A percentile compares a stretch with the other conserved stretches of the same genome.
Evolutionary conservation across 805 yeast species (phyloP).

Genomic region (Spencermartinsiella europaea): DNA sequence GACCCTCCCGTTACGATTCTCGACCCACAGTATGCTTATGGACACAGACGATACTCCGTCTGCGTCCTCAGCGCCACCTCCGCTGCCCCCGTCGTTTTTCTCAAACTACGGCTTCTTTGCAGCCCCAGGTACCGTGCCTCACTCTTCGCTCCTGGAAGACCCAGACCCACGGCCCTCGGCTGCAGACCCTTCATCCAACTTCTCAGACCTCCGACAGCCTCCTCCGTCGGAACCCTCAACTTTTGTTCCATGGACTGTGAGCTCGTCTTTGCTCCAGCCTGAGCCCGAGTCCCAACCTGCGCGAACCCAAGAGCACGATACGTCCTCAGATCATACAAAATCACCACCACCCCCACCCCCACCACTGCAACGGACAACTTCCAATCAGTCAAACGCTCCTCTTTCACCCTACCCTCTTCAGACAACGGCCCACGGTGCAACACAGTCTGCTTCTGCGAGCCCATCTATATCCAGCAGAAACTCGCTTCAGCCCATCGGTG

Average conservation of each 20-base stretch:
- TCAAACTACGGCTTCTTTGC: neutral
- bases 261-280: neutral
- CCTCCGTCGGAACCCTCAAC: too few species aligned
- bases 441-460: neutral
- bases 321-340: too few species aligned
- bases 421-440: neutral
- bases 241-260: neutral
- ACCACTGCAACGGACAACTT: neutral
- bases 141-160: neutral
- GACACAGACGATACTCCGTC: neutral
- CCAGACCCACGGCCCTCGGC: neutral
- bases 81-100: neutral
- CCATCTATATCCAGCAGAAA: neutral
- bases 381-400: neutral
- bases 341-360: too few species aligned
- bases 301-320: too few species aligned
- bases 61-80: neutral
- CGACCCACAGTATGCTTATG: neutral
- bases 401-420: neutral
- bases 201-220: too few species aligned
- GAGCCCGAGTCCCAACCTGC: neutral
- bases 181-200: neutral
- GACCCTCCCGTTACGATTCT: neutral
- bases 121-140: neutral
- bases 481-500: neutral